Percentiles rank a stretch among this genome's conserved stretches.
Evolutionary conservation across 345 rosid genomes (phyloP).

Genomic region (Eucalyptus leucophloia): DNA sequence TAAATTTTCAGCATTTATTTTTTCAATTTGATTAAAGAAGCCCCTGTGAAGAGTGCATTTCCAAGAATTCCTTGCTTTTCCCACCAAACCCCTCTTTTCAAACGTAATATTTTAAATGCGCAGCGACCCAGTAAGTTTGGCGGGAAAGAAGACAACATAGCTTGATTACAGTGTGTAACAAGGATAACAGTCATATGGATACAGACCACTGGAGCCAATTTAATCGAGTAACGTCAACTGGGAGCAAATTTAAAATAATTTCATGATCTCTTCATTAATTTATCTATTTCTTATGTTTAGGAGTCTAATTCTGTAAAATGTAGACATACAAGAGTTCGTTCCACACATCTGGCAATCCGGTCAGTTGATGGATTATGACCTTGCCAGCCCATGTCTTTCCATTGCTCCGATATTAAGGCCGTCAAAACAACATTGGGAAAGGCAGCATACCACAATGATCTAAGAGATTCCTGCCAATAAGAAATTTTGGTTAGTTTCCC

Average conservation of each 20-base stretch:
- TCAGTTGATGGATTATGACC: conserved; percentile 79
- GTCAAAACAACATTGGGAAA: conserved; percentile 51
- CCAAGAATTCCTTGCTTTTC: too few species aligned
- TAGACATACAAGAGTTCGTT: too few species aligned
- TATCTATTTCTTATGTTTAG: too few species aligned
- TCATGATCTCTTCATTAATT: background rate
- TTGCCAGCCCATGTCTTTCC: conserved; percentile 99
- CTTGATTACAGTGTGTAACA: background rate
- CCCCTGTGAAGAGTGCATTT: too few species aligned
- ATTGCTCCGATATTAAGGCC: conserved; percentile 78
- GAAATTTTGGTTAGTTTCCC: background rate
- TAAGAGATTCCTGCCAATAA: conserved; percentile 62
- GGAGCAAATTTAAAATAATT: background rate
- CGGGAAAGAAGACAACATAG: too few species aligned
- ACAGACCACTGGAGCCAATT: background rate
- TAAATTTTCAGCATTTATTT: background rate
- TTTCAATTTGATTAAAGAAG: background rate
- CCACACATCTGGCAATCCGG: too few species aligned
- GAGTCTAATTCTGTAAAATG: too few species aligned
- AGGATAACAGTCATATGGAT: background rate
- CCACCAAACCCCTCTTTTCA: too few species aligned
- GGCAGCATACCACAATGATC: conserved; percentile 59
- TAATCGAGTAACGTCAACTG: background rate
- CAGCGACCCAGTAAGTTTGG: too few species aligned
- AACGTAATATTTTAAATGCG: too few species aligned